Conservation (phyloP, 179 eudicot genomes). For the Heliamphora pulchella region DNA sequence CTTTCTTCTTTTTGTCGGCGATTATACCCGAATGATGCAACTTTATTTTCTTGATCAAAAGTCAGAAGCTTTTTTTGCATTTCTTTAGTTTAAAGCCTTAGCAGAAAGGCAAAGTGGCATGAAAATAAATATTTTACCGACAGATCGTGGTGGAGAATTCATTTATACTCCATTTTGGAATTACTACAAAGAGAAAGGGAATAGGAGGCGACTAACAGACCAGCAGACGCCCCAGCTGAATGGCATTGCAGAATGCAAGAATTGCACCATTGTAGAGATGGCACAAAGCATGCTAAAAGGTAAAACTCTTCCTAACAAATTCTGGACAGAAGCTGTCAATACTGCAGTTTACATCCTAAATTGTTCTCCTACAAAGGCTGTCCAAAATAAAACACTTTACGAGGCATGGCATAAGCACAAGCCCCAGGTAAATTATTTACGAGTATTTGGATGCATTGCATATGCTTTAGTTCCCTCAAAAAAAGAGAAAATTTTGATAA, state of each 20-base stretch:
- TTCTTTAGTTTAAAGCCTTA: background rate
- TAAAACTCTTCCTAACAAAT: background rate
- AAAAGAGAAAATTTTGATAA: too few relatives aligned
- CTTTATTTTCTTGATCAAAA: background rate
- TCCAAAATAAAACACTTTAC: background rate
- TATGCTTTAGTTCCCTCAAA: too few relatives aligned
- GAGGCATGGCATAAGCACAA: background rate
- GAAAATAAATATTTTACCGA: background rate
- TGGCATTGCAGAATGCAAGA: background rate
- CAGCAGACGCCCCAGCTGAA: background rate
- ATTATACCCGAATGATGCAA: constrained; percentile 1
- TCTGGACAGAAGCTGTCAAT: background rate
- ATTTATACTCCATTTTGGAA: background rate
- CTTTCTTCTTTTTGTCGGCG: constrained; percentile 2
- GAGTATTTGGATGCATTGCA: too few relatives aligned
- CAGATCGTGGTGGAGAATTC: background rate
- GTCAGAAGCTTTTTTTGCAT: background rate
- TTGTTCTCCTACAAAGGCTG: background rate
- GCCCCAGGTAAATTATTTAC: background rate
- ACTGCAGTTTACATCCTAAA: background rate
- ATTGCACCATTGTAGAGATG: background rate
- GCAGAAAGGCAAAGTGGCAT: background rate
- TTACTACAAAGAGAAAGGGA: background rate
- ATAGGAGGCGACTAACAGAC: background rate
- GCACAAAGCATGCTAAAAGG: background rate